Evolutionary conservation across 2,329 filamentous ascomycete genomes (phyloP).

Genomic region (Penicillium sp.): DNA sequence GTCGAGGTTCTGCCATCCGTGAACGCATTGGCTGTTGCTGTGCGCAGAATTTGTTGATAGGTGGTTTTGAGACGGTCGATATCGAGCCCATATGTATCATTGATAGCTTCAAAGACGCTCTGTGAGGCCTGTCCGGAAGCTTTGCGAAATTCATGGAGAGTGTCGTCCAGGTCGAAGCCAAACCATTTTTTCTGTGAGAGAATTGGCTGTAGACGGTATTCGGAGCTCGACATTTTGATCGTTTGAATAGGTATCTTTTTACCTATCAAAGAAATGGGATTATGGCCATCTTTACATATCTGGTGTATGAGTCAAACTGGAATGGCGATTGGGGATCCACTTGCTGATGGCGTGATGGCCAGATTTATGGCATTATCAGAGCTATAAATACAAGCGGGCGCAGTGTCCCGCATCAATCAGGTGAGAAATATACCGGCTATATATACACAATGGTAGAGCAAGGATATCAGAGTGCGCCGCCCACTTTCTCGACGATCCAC

Average conservation of each 20-base stretch:
- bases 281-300: too few relatives aligned
- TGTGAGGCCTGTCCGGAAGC: constrained; percentile 40
- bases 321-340: not conserved
- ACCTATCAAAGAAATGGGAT: too few relatives aligned
- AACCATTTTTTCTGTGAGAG: constrained; percentile 37
- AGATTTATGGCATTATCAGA: not conserved
- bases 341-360: constrained; percentile 3
- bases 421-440: not conserved
- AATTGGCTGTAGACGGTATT: constrained; percentile 21
- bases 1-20: constrained; percentile 46
- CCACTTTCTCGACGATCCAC: constrained; percentile 85
- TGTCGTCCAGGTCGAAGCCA: constrained; percentile 52
- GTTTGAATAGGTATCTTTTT: too few relatives aligned
- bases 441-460: constrained; percentile 3
- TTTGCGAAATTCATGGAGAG: constrained; percentile 48
- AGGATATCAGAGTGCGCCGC: constrained; percentile 69
- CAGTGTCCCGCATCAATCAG: too few relatives aligned
- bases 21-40: constrained; percentile 43
- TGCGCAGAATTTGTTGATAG: constrained; percentile 37
- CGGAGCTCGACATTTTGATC: too few relatives aligned
- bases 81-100: constrained; percentile 10
- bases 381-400: constrained; percentile 1
- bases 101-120: constrained; percentile 34
- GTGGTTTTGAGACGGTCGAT: constrained; percentile 14
- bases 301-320: constrained; percentile 2